A percentile compares a stretch with the other conserved stretches of the same genome.
These are phyloP conservation scores for Xylariales sp. DNA, from an alignment of 2,329 filamentous ascomycete species.

Conservation along the genomic window DNA sequence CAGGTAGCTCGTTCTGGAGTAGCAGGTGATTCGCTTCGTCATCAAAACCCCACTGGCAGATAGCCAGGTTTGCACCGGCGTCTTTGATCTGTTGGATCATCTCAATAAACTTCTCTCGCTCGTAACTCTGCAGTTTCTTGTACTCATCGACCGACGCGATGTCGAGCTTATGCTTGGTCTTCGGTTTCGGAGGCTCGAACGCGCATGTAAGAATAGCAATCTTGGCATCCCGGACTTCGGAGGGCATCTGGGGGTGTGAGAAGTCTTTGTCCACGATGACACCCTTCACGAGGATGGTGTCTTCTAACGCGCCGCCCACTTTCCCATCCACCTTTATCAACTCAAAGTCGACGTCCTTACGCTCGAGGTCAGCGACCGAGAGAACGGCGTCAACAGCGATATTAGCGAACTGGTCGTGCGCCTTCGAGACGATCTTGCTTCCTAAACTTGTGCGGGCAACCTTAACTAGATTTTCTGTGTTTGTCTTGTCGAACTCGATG, in stretches of 20 bases:
- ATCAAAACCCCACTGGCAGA: slow-evolving; percentile 99
- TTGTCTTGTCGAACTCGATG: slow-evolving; percentile 83
- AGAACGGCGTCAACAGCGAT: slow-evolving; percentile 98
- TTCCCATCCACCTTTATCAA: slow-evolving; percentile 99
- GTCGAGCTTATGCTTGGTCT: slow-evolving; percentile 99
- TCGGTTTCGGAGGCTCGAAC: slow-evolving; percentile 98
- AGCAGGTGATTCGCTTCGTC: slow-evolving; percentile 98
- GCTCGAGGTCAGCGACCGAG: slow-evolving; percentile 93
- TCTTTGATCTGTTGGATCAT: slow-evolving; percentile 99
- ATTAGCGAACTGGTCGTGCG: slow-evolving; percentile 96
- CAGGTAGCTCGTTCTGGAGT: slow-evolving; percentile 94
- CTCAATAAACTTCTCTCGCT: slow-evolving; percentile 94
- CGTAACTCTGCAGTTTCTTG: slow-evolving; percentile 96
- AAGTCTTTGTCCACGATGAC: slow-evolving; percentile 99
- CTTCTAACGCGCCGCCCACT: slow-evolving; percentile 92
- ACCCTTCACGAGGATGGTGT: slow-evolving; percentile 94
- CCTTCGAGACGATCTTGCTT: slow-evolving; percentile 99
- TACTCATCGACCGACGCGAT: slow-evolving; percentile 98
- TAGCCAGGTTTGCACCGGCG: slow-evolving; percentile 94
- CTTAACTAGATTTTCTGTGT: slow-evolving; percentile 89
- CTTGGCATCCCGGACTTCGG: slow-evolving; percentile 94
- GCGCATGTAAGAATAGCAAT: slow-evolving; percentile 97
- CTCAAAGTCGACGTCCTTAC: slow-evolving; percentile 98
- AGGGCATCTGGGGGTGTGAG: slow-evolving; percentile 98
- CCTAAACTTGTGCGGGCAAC: slow-evolving; percentile 96